Conservation (phyloP, 148 eudicot species). For the Heliamphora exappendiculata region DNA sequence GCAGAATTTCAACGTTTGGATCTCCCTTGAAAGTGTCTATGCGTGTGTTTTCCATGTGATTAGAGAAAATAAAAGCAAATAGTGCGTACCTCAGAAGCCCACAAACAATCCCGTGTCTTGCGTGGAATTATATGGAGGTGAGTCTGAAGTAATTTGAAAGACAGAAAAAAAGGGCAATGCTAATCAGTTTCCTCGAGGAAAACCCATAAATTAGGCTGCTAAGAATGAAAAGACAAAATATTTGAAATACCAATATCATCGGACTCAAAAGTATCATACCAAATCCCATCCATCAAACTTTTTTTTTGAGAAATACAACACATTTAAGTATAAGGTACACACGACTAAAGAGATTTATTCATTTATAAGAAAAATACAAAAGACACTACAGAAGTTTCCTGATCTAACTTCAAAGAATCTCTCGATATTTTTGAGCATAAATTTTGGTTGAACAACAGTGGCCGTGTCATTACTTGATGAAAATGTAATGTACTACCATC, state of each 20-base stretch:
- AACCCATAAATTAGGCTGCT: background rate
- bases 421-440: background rate
- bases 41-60: background rate
- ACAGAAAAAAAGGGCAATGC: background rate
- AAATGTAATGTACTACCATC: background rate
- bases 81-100: conserved; percentile 78
- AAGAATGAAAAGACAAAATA: background rate
- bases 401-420: background rate
- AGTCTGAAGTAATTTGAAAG: conserved; percentile 39
- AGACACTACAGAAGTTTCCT: background rate
- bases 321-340: no score
- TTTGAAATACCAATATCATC: no score
- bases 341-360: background rate
- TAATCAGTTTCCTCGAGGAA: conserved; percentile 2
- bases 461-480: background rate
- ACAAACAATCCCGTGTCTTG: conserved; percentile 66
- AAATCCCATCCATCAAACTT: background rate
- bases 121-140: conserved; percentile 95
- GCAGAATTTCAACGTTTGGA: conserved; percentile 10
- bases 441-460: background rate
- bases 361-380: background rate
- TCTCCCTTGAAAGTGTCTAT: background rate
- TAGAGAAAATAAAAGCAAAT: background rate
- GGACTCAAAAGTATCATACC: background rate
- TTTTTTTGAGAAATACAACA: background rate